These are phyloP conservation scores for Nitzschia sp. DNA, from an alignment of 108 stramenopile genomes.

Conservation along the genomic window DNA sequence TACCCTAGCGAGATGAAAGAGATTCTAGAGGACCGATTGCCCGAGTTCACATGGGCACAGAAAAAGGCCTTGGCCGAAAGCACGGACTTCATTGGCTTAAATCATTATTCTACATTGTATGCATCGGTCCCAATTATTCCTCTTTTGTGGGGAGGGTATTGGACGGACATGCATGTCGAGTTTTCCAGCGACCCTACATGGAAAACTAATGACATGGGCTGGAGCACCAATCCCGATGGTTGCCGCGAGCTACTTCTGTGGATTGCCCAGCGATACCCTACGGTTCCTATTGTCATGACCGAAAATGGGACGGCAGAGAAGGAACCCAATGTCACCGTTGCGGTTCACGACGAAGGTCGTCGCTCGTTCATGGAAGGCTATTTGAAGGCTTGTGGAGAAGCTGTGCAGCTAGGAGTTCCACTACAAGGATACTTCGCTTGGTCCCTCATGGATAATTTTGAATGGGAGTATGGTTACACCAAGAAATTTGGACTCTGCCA, in stretches of 20 bases:
- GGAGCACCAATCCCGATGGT: constrained; percentile 72
- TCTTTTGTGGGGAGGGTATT: constrained; percentile 56
- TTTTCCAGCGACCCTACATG: constrained; percentile 54
- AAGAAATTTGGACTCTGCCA: constrained; percentile 85
- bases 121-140: constrained; percentile 41
- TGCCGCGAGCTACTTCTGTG: constrained; percentile 68
- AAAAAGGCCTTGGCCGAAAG: constrained; percentile 50
- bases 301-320: constrained; percentile 79
- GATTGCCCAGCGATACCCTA: constrained; percentile 64
- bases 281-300: constrained; percentile 64
- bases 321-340: constrained; percentile 50
- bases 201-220: constrained; percentile 66
- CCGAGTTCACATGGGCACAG: constrained; percentile 68
- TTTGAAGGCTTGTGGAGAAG: constrained; percentile 64
- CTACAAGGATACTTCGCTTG: constrained; percentile 93
- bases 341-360: constrained; percentile 56
- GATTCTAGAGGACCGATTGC: constrained; percentile 68
- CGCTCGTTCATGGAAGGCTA: constrained; percentile 63
- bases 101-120: constrained; percentile 80
- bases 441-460: constrained; percentile 93
- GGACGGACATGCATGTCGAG: constrained; percentile 68
- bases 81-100: constrained; percentile 90
- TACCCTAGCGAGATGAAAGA: constrained; percentile 82
- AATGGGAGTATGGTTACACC: constrained; percentile 90
- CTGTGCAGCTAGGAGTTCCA: constrained; percentile 68